Conservation (phyloP, 371 early-diverging fungal species). For the Mortierella sp. region DNA sequence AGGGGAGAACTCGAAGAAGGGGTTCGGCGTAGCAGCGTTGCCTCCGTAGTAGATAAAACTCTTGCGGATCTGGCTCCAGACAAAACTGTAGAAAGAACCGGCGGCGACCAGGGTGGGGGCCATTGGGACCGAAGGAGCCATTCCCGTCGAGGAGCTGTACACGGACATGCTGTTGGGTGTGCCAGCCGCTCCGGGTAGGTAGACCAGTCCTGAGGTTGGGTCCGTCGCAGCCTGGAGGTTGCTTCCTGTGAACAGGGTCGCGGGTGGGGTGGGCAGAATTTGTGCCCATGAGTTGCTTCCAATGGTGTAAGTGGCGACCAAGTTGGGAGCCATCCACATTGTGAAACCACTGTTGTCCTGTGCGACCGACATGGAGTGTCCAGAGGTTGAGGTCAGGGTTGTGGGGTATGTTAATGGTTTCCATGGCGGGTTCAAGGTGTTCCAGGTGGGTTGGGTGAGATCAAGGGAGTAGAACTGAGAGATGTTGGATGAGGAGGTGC, state of each 20-base stretch:
- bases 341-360: neutral
- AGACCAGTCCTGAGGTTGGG: neutral
- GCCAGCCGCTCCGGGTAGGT: slow-evolving; percentile 4
- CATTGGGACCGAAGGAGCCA: neutral
- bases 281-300: too few relatives aligned
- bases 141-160: neutral
- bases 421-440: neutral
- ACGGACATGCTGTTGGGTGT: neutral
- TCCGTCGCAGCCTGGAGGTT: neutral
- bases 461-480: neutral
- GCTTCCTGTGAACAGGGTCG: neutral
- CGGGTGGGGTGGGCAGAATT: neutral
- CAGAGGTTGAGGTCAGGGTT: neutral
- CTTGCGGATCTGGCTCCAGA: neutral
- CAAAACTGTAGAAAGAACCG: neutral
- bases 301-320: neutral
- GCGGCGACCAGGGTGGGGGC: neutral
- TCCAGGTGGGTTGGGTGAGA: neutral
- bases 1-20: neutral
- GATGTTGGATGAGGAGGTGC: neutral
- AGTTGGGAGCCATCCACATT: neutral
- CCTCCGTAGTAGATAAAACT: neutral
- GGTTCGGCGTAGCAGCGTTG: neutral
- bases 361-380: neutral
- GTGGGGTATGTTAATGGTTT: neutral